These are phyloP conservation scores for Yamadazyma takamatsuzukensis DNA, from an alignment of 805 yeast genomes.

Conservation along the genomic window DNA sequence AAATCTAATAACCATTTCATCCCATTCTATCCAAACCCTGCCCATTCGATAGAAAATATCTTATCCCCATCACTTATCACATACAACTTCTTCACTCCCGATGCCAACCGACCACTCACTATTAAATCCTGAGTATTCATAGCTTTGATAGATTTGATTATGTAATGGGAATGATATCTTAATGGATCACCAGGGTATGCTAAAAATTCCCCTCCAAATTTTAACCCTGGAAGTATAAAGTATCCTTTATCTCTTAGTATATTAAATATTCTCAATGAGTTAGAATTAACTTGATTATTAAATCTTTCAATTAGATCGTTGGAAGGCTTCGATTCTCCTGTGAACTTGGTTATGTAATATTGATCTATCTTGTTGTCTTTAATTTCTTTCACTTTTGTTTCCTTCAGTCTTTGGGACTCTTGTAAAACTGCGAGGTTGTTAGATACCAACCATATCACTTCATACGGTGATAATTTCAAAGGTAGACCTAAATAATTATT, in stretches of 20 bases:
- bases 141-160: constrained; percentile 45
- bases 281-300: constrained; percentile 2
- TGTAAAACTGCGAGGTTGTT: constrained; percentile 16
- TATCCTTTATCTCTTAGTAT: constrained; percentile 43
- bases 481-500: constrained; percentile 86
- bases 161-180: constrained; percentile 82
- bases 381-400: constrained; percentile 1
- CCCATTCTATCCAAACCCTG: constrained; percentile 74
- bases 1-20: no score
- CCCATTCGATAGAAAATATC: constrained; percentile 84
- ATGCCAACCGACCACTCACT: constrained; percentile 87
- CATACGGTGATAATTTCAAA: constrained; percentile 67
- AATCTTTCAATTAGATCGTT: constrained; percentile 1
- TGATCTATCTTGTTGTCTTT: constrained; percentile 2
- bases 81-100: constrained; percentile 87
- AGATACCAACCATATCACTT: constrained; percentile 60
- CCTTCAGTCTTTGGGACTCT: constrained; percentile 2
- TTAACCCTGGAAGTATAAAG: constrained; percentile 74
- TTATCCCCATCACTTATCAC: constrained; percentile 40
- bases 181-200: constrained; percentile 96
- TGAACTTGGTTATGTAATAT: constrained; percentile 2
- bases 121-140: constrained; percentile 49
- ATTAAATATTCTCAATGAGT: constrained; percentile 7
- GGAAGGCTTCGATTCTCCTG: not conserved
- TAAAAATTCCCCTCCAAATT: constrained; percentile 86